These are phyloP conservation scores for Cordia subcordata DNA, from an alignment of 257 asterid genomes.

Conservation along the genomic window DNA sequence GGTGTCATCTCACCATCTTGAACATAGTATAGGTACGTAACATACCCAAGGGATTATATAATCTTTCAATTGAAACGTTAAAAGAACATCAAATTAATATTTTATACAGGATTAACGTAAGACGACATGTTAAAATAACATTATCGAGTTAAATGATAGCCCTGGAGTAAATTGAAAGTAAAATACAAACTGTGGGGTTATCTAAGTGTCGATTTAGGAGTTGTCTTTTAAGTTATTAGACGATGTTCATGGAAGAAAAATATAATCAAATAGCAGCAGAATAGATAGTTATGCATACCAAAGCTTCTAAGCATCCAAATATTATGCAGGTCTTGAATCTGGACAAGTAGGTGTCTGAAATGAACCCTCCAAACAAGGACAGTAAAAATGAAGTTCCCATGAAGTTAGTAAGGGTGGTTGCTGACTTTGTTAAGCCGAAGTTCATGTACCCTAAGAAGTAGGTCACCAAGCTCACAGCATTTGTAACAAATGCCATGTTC, in stretches of 20 bases:
- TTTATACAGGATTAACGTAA: no score
- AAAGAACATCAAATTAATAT: no score
- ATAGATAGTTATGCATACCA: slow-evolving; percentile 27
- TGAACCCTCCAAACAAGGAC: slow-evolving; percentile 50
- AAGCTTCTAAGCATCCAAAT: slow-evolving; percentile 42
- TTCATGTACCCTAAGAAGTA: slow-evolving; percentile 60
- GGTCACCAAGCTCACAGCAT: slow-evolving; percentile 48
- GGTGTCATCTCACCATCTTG: no score
- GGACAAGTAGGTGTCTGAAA: slow-evolving; percentile 56
- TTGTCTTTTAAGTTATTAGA: no score
- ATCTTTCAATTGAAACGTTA: no score
- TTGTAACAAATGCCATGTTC: slow-evolving; percentile 45
- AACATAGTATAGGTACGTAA: no score
- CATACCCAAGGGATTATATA: no score
- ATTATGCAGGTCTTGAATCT: slow-evolving; percentile 56
- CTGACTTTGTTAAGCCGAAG: slow-evolving; percentile 55
- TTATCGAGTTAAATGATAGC: no score
- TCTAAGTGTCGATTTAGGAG: no score
- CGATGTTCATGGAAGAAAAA: neutral
- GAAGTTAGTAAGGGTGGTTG: slow-evolving; percentile 48
- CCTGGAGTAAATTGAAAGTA: no score
- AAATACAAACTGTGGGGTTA: no score
- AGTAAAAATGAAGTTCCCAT: slow-evolving; percentile 53
- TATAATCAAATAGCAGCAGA: neutral
- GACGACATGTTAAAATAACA: no score